Conservation (phyloP, 805 yeast species). For the Jamesozyma lodderae region DNA sequence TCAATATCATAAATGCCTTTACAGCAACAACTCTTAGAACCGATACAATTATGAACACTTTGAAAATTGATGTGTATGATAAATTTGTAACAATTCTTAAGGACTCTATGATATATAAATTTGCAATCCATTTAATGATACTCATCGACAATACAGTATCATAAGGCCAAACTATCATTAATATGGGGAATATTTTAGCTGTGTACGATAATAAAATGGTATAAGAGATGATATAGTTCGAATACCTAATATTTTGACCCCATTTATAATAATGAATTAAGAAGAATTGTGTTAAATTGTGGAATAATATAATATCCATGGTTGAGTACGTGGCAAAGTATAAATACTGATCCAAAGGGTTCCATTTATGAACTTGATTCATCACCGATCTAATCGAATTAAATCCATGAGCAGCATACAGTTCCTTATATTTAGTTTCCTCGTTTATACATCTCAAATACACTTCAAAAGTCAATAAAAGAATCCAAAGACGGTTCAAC, state of each 20-base stretch:
- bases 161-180: conserved; percentile 95
- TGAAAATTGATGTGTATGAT: conserved; percentile 18
- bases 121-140: conserved; percentile 51
- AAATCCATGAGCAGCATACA: too few species aligned
- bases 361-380: conserved; percentile 26
- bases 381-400: conserved; percentile 17
- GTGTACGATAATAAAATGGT: conserved; percentile 70
- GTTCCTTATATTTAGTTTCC: conserved; percentile 41
- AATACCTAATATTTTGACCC: conserved; percentile 19
- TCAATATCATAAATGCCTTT: conserved; percentile 15
- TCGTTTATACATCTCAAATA: conserved; percentile 88
- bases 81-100: conserved; percentile 37
- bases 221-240: conserved; percentile 39
- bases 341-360: conserved; percentile 42
- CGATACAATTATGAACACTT: conserved; percentile 14
- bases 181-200: conserved; percentile 76
- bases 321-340: conserved; percentile 48
- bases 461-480: conserved; percentile 74
- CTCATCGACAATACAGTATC: conserved; percentile 63
- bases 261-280: conserved; percentile 23
- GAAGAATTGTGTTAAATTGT: conserved; percentile 29
- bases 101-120: conserved; percentile 59
- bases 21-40: conserved; percentile 14
- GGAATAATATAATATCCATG: conserved; percentile 37
- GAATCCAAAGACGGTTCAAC: conserved; percentile 43